These are phyloP conservation scores for Neurospora terricola DNA, from an alignment of 495 filamentous ascomycete species.

Conservation along the genomic window DNA sequence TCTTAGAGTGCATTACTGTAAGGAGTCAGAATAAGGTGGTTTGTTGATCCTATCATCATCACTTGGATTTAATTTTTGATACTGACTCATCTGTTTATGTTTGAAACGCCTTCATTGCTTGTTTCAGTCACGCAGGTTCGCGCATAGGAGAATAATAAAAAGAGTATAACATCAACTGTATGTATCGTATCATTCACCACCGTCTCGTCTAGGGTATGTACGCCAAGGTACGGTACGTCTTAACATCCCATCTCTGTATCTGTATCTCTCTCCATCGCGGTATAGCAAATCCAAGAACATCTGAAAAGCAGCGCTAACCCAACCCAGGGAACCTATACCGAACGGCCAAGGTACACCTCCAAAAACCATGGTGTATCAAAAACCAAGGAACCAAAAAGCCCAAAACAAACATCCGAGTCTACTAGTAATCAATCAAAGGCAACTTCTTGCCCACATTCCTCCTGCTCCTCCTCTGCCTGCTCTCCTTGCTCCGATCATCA, in stretches of 20 bases:
- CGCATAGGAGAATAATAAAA: not conserved
- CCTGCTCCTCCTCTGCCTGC: conserved; percentile 38
- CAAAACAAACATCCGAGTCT: not conserved
- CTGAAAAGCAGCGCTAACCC: not conserved
- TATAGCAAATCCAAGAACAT: not conserved
- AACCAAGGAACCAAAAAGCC: not conserved
- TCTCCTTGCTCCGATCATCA: conserved; percentile 29
- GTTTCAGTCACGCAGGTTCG: not conserved
- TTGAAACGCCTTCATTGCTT: not conserved
- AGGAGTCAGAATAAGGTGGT: too few species aligned
- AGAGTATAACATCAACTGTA: not conserved
- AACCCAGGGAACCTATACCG: not conserved
- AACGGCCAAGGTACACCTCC: too few species aligned
- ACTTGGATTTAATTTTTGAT: too few species aligned
- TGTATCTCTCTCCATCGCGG: not conserved
- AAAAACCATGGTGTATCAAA: too few species aligned
- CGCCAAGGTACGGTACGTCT: not conserved
- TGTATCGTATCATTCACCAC: not conserved
- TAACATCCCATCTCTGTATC: not conserved
- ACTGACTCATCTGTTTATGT: too few species aligned
- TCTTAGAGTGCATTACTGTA: too few species aligned
- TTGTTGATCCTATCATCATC: too few species aligned
- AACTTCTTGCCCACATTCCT: conserved; percentile 73
- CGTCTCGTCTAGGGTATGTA: not conserved
- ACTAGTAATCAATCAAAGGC: conserved; percentile 63